These are phyloP conservation scores for Geum urbanum DNA, from an alignment of 306 rosid genomes.

Conservation along the genomic window DNA sequence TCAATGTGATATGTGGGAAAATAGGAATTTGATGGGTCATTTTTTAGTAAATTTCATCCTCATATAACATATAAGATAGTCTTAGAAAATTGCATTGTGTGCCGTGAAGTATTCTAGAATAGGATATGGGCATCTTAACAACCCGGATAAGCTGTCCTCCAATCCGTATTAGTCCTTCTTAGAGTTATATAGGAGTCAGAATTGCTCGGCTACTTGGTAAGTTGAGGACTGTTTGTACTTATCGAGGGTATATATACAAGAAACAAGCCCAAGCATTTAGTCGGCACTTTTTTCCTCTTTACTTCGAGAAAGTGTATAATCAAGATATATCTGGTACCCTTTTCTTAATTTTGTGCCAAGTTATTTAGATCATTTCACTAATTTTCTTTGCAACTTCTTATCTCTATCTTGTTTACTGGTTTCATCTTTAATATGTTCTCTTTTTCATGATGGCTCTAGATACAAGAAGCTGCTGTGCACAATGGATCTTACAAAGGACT, in stretches of 20 bases:
- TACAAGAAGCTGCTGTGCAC: slow-evolving; percentile 98
- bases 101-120: neutral
- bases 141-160: neutral
- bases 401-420: neutral
- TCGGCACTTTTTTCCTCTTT: neutral
- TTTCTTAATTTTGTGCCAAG: neutral
- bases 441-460: slow-evolving; percentile 60
- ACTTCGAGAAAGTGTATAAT: slow-evolving; percentile 1
- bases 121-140: neutral
- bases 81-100: neutral
- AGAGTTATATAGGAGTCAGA: neutral
- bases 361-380: neutral
- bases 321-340: neutral
- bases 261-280: neutral
- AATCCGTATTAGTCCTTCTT: neutral
- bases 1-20: slow-evolving; percentile 7
- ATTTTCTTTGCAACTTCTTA: neutral
- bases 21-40: slow-evolving; percentile 8
- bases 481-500: slow-evolving; percentile 97
- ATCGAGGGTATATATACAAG: neutral
- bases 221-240: neutral
- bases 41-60: neutral
- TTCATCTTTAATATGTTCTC: slow-evolving; percentile 34
- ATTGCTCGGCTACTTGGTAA: neutral
- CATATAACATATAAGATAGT: neutral